Evolutionary conservation across 345 rosid species (phyloP).

Genomic region (sweet orange (Citrus sinensis)): DVS_A1.0 CM039169.1:26861001-26861500

Average conservation of each 20-base stretch:
- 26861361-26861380: neutral
- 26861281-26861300: neutral
- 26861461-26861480: neutral
- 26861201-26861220: slow-evolving; percentile 1
- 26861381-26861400: neutral
- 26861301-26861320: neutral
- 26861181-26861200: neutral
- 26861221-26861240: neutral
- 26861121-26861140: neutral
- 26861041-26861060: neutral
- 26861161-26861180: neutral
- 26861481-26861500: neutral
- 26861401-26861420: neutral
- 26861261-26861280: neutral
- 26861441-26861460: neutral
- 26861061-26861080: neutral
- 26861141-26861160: neutral
- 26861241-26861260: neutral
- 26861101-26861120: neutral
- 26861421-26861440: neutral
- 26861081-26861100: neutral
- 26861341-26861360: neutral
- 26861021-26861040: neutral
- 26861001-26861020: neutral
- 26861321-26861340: slow-evolving; percentile 2